Conservation (phyloP, 2,329 filamentous ascomycete species). For the Colletotrichum limetticola region DNA sequence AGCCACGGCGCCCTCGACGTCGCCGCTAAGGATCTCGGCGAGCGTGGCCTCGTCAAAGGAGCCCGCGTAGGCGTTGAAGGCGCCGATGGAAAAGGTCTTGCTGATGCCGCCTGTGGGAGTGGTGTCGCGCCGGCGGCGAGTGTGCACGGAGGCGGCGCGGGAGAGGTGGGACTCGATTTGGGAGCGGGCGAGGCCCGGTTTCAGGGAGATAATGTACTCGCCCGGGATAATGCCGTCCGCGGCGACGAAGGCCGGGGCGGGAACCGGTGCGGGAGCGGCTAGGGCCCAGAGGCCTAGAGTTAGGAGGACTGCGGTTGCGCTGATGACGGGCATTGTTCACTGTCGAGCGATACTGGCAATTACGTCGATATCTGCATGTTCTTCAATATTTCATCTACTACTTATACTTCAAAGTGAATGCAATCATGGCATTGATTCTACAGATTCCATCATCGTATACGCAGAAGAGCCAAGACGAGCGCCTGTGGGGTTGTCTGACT, state of each 20-base stretch:
- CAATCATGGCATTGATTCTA: neutral
- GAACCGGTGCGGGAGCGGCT: neutral
- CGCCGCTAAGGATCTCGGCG: constrained; percentile 43
- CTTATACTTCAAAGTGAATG: too few relatives aligned
- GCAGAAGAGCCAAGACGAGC: constrained; percentile 7
- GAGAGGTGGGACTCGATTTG: constrained; percentile 42
- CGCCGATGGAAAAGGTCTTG: constrained; percentile 40
- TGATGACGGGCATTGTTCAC: constrained; percentile 3
- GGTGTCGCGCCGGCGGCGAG: constrained; percentile 44
- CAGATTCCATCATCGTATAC: neutral
- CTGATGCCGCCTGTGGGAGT: constrained; percentile 12
- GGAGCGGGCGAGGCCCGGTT: constrained; percentile 44
- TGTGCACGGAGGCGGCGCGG: constrained; percentile 45
- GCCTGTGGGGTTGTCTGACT: neutral
- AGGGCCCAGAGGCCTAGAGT: neutral
- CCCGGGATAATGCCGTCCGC: constrained; percentile 1
- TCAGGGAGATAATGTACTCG: constrained; percentile 57
- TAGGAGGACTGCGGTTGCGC: neutral
- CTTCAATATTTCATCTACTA: neutral
- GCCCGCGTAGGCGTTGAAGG: constrained; percentile 56
- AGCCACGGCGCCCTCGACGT: neutral
- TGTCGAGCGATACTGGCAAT: neutral
- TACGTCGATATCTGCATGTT: neutral
- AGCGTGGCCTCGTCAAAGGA: constrained; percentile 53
- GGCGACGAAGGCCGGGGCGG: neutral